phyloP scores from a whole-genome alignment of 805 yeast genomes.

The Candida cerambycidarum region DNA sequence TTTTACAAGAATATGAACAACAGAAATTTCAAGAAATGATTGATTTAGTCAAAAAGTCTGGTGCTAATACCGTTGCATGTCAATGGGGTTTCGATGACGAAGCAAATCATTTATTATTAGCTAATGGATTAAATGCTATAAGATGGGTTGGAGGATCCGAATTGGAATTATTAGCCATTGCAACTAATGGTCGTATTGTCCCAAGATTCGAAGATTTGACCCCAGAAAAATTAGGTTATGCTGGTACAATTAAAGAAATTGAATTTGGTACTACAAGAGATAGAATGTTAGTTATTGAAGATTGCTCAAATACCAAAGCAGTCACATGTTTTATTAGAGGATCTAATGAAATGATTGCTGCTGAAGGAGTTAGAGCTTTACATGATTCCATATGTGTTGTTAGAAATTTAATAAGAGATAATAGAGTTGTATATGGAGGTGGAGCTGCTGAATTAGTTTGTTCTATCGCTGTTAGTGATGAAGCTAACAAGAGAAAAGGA shows the following conservation, averaged over 20 bases:
- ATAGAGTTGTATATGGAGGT: slow-evolving; percentile 97
- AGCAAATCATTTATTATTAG: slow-evolving; percentile 88
- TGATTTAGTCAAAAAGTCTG: slow-evolving; percentile 75
- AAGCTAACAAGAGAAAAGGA: slow-evolving; percentile 90
- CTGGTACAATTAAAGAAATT: slow-evolving; percentile 81
- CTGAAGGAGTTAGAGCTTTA: slow-evolving; percentile 93
- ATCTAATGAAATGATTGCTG: slow-evolving; percentile 95
- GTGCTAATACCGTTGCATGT: slow-evolving; percentile 95
- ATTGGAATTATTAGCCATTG: slow-evolving; percentile 92
- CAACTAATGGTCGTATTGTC: slow-evolving; percentile 95
- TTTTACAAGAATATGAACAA: slow-evolving; percentile 88
- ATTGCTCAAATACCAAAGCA: slow-evolving; percentile 80
- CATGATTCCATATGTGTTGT: slow-evolving; percentile 98
- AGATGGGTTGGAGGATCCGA: slow-evolving; percentile 99
- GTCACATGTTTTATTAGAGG: slow-evolving; percentile 95
- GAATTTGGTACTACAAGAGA: slow-evolving; percentile 97
- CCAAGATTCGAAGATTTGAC: slow-evolving; percentile 94
- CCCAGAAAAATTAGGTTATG: slow-evolving; percentile 78
- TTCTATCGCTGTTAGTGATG: slow-evolving; percentile 86
- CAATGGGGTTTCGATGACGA: slow-evolving; percentile 99
- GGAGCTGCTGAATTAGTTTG: slow-evolving; percentile 97
- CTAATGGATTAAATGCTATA: slow-evolving; percentile 89
- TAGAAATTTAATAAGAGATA: slow-evolving; percentile 88
- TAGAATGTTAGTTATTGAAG: slow-evolving; percentile 92
- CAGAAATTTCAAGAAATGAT: slow-evolving; percentile 91